phyloP scores from a whole-genome alignment of 768 basidiomycete genomes.

The Lyophyllum atratum region DNA sequence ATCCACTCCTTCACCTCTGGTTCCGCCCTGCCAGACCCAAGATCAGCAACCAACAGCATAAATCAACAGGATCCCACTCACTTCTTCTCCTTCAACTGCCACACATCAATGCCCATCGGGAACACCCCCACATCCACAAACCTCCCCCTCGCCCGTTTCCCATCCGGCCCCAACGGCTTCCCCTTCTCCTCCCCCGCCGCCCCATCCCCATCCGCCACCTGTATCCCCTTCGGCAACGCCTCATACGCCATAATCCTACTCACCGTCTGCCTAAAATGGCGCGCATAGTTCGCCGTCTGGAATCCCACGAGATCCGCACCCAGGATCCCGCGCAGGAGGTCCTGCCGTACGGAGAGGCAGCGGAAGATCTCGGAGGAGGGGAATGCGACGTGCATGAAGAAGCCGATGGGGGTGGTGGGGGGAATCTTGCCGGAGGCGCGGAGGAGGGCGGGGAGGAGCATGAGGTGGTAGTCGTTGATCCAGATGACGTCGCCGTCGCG shows the following conservation, averaged over 20 bases:
- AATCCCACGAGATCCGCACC: constrained; percentile 92
- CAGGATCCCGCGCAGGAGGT: constrained; percentile 85
- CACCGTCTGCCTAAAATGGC: constrained; percentile 87
- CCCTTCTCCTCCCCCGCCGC: constrained; percentile 17
- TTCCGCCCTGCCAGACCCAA: constrained; percentile 48
- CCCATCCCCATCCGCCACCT: constrained; percentile 45
- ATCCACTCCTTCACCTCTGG: constrained; percentile 86
- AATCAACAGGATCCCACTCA: constrained; percentile 28
- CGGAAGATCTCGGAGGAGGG: constrained; percentile 96
- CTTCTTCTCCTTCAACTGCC: constrained; percentile 66
- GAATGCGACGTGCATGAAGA: constrained; percentile 98
- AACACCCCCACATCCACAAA: constrained; percentile 90
- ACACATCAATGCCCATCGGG: constrained; percentile 88
- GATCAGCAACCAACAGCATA: neutral
- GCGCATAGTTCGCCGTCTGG: constrained; percentile 82
- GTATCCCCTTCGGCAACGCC: constrained; percentile 82
- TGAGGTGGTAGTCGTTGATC: constrained; percentile 96
- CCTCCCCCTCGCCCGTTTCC: constrained; percentile 41
- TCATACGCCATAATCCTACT: constrained; percentile 79
- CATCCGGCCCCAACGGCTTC: constrained; percentile 11
- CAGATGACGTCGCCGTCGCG: constrained; percentile 90
- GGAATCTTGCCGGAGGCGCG: constrained; percentile 62
- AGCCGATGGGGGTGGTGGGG: constrained; percentile 70
- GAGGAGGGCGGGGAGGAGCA: constrained; percentile 87
- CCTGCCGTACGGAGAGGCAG: constrained; percentile 77